These are phyloP conservation scores for Elasticomyces elasticus DNA, from an alignment of 495 filamentous ascomycete species.

Conservation along the genomic window DNA sequence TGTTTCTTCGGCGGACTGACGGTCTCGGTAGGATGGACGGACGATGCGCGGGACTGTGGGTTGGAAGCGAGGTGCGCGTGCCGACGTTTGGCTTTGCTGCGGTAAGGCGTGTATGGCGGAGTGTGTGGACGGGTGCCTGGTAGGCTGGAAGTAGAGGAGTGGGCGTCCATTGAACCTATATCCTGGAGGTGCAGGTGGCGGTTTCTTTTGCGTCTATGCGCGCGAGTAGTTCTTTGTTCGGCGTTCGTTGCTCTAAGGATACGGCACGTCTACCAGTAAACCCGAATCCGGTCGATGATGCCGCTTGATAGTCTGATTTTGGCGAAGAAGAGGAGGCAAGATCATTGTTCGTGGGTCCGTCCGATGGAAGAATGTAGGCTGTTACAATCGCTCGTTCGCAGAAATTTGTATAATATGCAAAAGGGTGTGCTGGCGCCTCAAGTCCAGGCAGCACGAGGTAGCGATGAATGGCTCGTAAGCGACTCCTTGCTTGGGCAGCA, in stretches of 20 bases:
- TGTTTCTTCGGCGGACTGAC: slow-evolving; percentile 13
- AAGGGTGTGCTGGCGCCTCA: not conserved
- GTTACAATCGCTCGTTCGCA: not conserved
- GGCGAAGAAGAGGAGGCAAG: slow-evolving; percentile 7
- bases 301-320: slow-evolving; percentile 17
- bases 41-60: slow-evolving; percentile 14
- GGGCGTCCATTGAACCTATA: not conserved
- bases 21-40: slow-evolving; percentile 15
- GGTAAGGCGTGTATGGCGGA: slow-evolving; percentile 14
- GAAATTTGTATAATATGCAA: not conserved
- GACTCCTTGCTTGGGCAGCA: slow-evolving; percentile 2
- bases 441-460: not conserved
- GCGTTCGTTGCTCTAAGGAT: slow-evolving; percentile 18
- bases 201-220: not conserved
- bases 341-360: slow-evolving; percentile 8
- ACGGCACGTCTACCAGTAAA: not conserved
- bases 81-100: slow-evolving; percentile 6
- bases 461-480: not conserved
- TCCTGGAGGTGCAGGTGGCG: too few relatives aligned
- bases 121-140: slow-evolving; percentile 10
- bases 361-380: not conserved
- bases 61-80: not conserved
- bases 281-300: slow-evolving; percentile 13
- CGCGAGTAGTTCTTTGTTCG: slow-evolving; percentile 1
- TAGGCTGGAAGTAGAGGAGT: slow-evolving; percentile 6